Percentiles rank a stretch among this genome's conserved stretches.
These are phyloP conservation scores for Aspergillus cavernicola DNA, from an alignment of 495 filamentous ascomycete genomes.

Conservation along the genomic window DNA sequence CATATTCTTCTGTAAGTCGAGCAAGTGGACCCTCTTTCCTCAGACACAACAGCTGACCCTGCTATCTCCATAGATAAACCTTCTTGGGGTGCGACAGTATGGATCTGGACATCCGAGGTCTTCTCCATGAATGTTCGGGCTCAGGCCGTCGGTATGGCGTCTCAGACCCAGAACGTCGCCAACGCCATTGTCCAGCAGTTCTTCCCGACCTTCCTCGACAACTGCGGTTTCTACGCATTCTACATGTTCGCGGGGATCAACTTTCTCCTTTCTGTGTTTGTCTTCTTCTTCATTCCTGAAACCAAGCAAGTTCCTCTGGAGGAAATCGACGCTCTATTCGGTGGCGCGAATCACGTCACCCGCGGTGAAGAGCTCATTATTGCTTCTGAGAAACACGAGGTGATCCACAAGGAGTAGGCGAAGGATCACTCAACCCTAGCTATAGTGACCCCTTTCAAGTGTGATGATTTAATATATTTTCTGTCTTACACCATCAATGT, in stretches of 20 bases:
- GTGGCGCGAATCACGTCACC: conserved; percentile 54
- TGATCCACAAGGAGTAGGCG: conserved; percentile 10
- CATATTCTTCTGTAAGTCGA: conserved; percentile 57
- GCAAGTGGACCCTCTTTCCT: not conserved
- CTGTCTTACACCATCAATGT: not conserved
- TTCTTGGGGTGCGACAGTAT: conserved; percentile 62
- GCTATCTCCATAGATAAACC: conserved; percentile 48
- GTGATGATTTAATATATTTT: too few species aligned
- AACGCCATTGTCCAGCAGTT: conserved; percentile 63
- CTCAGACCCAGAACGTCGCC: conserved; percentile 63
- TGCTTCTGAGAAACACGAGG: conserved; percentile 24
- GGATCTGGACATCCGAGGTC: conserved; percentile 65
- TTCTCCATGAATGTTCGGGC: conserved; percentile 66
- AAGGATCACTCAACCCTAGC: too few species aligned
- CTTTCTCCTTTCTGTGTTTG: conserved; percentile 60
- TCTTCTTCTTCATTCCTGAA: conserved; percentile 72
- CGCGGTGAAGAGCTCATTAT: conserved; percentile 46
- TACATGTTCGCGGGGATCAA: conserved; percentile 53
- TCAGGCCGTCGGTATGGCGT: conserved; percentile 65
- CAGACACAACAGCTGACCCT: conserved; percentile 11
- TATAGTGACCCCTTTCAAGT: too few species aligned
- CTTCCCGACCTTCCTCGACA: conserved; percentile 61
- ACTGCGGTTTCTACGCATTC: conserved; percentile 52
- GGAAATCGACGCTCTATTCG: conserved; percentile 61
- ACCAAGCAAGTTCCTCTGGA: conserved; percentile 66